Evolutionary conservation across 768 basidiomycete species (phyloP), one percentile per base, ranked within the genome.

Genomic region (Lactarius tabidus): DNA sequence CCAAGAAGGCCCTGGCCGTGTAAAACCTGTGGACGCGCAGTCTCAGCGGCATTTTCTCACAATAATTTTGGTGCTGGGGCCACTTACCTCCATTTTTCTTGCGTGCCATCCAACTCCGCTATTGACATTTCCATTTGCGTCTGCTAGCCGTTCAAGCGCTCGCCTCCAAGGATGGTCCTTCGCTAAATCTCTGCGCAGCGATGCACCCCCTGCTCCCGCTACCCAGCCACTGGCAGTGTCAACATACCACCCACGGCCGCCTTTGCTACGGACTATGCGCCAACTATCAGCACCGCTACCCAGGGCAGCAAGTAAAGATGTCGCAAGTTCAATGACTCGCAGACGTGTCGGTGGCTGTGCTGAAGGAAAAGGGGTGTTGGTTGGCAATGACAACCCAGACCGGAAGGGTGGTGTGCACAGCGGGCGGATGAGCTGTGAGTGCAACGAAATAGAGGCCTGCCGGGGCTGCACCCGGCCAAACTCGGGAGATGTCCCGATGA

Each of bases 61-160:
- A 35, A 20, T 15, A 29, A 31, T 23, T 23, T 45, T 29, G 31
- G 38, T 12, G 51, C 31, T 43, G 51, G 7, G 67, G 20, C 51
- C 36, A 56, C 66, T 29, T n/a, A 43, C n/a, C 77, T 88, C 63
- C 71, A 93, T 91, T 78, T 99, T 99, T 64, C 95, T 79, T 26
- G 91, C 87, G 77, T 97, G 94, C 95, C 95, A 98, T 1, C 96
- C 96, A 6, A 96, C 85, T 4, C 89, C 90, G 71, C 89, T 92
- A 73, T 82, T 89, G n/a, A 96, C 93, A 71, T 92, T 91, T 10
- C 94, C 93, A 68, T 92, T 91, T 6, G 90, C 87, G 63, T 87
- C 81, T 12, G 91, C 86, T 26, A 97, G 78, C 59, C 83, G 81
- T 68, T 85, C 84, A 73, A 96, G 79, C 72, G 91, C 90, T 31